Conservation (phyloP, 345 rosid species). For the Tarenaya hassleriana region DNA sequence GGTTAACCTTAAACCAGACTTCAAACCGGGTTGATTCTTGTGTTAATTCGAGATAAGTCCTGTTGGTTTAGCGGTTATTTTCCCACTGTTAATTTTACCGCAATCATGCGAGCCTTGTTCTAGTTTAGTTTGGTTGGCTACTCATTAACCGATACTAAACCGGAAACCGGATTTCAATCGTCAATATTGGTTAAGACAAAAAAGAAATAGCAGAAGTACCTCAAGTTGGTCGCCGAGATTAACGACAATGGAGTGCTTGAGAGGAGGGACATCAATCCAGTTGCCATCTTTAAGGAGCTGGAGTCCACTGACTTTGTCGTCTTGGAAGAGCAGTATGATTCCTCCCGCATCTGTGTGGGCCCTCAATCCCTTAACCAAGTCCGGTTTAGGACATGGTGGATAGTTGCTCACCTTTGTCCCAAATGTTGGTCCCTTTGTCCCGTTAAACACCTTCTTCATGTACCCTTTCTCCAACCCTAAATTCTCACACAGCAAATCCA, state of each 20-base stretch:
- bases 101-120: too few species aligned
- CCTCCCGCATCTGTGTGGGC: constrained; percentile 99
- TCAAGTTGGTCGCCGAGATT: constrained; percentile 97
- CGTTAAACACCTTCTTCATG: constrained; percentile 60
- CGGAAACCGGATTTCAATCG: too few species aligned
- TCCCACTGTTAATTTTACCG: too few species aligned
- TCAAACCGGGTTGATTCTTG: too few species aligned
- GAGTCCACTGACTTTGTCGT: constrained; percentile 89
- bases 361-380: constrained; percentile 81
- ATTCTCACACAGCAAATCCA: constrained; percentile 69
- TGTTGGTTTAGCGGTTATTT: too few species aligned
- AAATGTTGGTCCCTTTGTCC: constrained; percentile 71
- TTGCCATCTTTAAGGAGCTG: constrained; percentile 86
- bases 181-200: too few species aligned
- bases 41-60: too few species aligned
- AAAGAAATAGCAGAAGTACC: constrained; percentile 28
- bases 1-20: too few species aligned
- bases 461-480: constrained; percentile 80
- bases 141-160: too few species aligned
- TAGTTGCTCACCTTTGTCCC: constrained; percentile 92
- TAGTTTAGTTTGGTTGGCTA: too few species aligned
- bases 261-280: constrained; percentile 90
- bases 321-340: constrained; percentile 81
- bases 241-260: constrained; percentile 74
- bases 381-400: constrained; percentile 93